Evolutionary conservation across 164 flowering plant genomes (phyloP).

Genomic region (Echeveria elegans): DNA sequence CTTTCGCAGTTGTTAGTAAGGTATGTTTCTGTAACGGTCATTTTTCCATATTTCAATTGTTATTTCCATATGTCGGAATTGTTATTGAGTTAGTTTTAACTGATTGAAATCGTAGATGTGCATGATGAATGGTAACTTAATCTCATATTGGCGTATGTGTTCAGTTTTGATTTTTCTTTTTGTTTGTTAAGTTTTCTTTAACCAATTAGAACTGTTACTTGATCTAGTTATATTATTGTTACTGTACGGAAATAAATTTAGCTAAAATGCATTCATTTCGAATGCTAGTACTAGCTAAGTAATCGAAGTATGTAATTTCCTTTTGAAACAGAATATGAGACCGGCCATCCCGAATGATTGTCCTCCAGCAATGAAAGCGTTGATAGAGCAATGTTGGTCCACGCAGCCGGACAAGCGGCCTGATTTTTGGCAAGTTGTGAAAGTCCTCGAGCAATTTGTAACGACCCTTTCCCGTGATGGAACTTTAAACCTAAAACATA

Average conservation of each 20-base stretch:
- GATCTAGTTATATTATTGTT: background rate
- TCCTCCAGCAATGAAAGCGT: constrained; percentile 55
- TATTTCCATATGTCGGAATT: too few species aligned
- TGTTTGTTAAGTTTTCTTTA: too few species aligned
- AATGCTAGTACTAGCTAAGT: background rate
- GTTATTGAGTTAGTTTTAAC: too few species aligned
- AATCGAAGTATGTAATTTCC: background rate
- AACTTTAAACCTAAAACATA: constrained; percentile 38
- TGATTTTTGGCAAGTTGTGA: constrained; percentile 67
- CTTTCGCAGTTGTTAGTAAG: constrained; percentile 14
- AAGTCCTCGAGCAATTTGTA: constrained; percentile 66
- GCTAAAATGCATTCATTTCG: background rate
- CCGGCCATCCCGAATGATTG: constrained; percentile 58
- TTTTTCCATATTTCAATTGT: too few species aligned
- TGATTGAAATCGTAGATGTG: too few species aligned
- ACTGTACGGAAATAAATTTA: too few species aligned
- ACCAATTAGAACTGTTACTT: background rate
- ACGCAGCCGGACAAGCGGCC: constrained; percentile 56
- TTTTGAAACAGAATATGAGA: constrained; percentile 53
- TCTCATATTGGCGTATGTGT: background rate
- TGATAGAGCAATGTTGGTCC: constrained; percentile 72
- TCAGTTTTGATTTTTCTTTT: too few species aligned
- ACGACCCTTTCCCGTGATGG: constrained; percentile 54
- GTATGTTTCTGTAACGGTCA: background rate
- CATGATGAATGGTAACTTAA: too few species aligned